Conservation (phyloP, 805 yeast species). For the Cyberlindnera mrakii region DNA sequence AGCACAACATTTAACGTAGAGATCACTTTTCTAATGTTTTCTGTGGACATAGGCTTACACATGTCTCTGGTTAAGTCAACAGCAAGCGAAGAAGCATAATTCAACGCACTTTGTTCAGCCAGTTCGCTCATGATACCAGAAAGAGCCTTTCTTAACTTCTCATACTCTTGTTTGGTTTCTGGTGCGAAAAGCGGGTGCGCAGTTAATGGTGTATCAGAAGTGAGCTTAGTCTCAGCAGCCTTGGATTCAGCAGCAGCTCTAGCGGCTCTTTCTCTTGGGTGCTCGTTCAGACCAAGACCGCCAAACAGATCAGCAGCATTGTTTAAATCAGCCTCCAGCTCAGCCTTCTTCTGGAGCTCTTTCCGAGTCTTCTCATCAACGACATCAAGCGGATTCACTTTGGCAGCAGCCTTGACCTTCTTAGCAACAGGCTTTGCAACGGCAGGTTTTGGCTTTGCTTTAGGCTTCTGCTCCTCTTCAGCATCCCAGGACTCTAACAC, state of each 20-base stretch:
- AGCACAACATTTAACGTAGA: slow-evolving; percentile 76
- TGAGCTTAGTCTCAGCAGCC: slow-evolving; percentile 26
- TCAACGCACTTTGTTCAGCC: slow-evolving; percentile 54
- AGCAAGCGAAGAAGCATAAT: slow-evolving; percentile 71
- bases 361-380: slow-evolving; percentile 71
- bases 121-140: slow-evolving; percentile 54
- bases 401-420: slow-evolving; percentile 31
- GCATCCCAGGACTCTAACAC: slow-evolving; percentile 87
- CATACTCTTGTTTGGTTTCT: slow-evolving; percentile 71
- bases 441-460: slow-evolving; percentile 24
- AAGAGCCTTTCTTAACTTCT: slow-evolving; percentile 68
- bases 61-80: slow-evolving; percentile 83
- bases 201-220: slow-evolving; percentile 60
- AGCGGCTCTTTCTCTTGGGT: slow-evolving; percentile 35
- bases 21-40: slow-evolving; percentile 76
- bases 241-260: slow-evolving; percentile 30
- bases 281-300: slow-evolving; percentile 51
- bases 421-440: slow-evolving; percentile 19
- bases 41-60: slow-evolving; percentile 73
- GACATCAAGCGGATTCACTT: slow-evolving; percentile 48
- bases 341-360: slow-evolving; percentile 73
- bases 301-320: slow-evolving; percentile 92
- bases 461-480: slow-evolving; percentile 54
- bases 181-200: slow-evolving; percentile 82
- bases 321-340: slow-evolving; percentile 78